Evolutionary conservation across 768 basidiomycete species (phyloP), one percentile per base, ranked within the genome.

Genomic region (Tylopilus sp.): DNA sequence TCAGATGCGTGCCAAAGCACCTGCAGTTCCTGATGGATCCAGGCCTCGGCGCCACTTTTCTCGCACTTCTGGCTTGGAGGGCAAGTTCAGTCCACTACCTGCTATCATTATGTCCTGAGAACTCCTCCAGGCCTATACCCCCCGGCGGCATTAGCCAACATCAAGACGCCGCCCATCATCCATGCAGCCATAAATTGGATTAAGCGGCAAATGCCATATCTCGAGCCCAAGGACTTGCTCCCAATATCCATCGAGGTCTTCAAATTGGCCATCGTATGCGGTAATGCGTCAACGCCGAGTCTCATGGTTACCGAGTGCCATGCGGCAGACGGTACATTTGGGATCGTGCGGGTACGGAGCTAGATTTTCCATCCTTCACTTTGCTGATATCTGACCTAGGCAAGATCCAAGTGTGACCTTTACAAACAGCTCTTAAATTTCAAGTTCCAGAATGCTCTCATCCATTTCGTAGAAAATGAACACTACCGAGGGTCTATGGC

Each of bases 201-300:
- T 24, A 77, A 74, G 54, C 70, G 70, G 17, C 86, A 88, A 58
- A 70, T 89, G 50, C 91, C 89, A 2, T 81, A 76, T 53, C 73
- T 92, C 30, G 86, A 92, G 62, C 81, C 87, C 17, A 87, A 87
- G 59, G 90, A 94, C 63, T 71, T 94, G n/a, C 73, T 98, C 8
- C 96, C 96, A 3, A 67, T 97, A 53, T 89, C 92, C 24, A 77
- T 98, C 48, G 81, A 84, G 55, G 76, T 87, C n/a, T 74, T 76
- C 30, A 91, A 86, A 48, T 91, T 91, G 24, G 88, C 88, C 17
- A 82, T 98, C 43, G 81, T 89, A 19, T 79, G 86, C 19, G 96
- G 96, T 12, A 98, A 95, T 71, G 72, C 81, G 21, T 90, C 95
- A 0, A 97, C 92, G 0, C 87, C 89, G 0, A 86, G 76, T 61